These are phyloP conservation scores for Mesembryanthemum crystallinum DNA, from an alignment of 148 eudicot species.

Conservation along the genomic window DNA sequence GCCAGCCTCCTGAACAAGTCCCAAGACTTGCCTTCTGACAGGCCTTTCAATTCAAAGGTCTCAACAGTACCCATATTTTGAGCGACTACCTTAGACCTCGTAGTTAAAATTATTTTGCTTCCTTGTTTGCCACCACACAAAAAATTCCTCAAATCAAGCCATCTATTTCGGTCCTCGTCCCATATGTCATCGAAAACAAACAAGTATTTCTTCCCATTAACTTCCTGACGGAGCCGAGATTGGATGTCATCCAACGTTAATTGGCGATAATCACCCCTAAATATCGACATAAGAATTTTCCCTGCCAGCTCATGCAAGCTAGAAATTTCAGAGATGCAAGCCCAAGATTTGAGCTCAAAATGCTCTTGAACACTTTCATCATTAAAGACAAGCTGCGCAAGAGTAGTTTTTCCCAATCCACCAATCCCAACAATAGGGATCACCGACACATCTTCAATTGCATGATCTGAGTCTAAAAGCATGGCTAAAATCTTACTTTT, in stretches of 20 bases:
- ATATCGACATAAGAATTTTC: background rate
- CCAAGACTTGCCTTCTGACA: constrained; percentile 8
- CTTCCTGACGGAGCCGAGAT: background rate
- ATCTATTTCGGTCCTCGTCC: background rate
- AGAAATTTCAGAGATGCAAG: background rate
- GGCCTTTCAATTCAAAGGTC: background rate
- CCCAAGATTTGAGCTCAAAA: constrained; percentile 16
- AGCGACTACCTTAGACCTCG: constrained; percentile 3
- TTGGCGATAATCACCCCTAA: no score
- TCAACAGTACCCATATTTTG: background rate
- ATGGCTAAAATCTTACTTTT: background rate
- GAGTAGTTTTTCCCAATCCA: constrained; percentile 19
- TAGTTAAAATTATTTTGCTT: constrained; percentile 16
- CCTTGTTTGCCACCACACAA: background rate
- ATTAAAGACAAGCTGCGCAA: constrained; percentile 16
- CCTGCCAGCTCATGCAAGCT: background rate
- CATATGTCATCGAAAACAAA: constrained; percentile 13
- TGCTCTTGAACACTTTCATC: background rate
- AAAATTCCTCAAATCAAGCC: background rate
- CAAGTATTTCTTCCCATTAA: constrained; percentile 2
- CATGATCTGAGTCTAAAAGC: background rate
- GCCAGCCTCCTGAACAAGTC: background rate
- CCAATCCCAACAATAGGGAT: constrained; percentile 22
- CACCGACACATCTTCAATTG: background rate
- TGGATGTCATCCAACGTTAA: background rate